Conservation (phyloP, 306 rosid genomes). For the Oemleria cerasiformis region DNA sequence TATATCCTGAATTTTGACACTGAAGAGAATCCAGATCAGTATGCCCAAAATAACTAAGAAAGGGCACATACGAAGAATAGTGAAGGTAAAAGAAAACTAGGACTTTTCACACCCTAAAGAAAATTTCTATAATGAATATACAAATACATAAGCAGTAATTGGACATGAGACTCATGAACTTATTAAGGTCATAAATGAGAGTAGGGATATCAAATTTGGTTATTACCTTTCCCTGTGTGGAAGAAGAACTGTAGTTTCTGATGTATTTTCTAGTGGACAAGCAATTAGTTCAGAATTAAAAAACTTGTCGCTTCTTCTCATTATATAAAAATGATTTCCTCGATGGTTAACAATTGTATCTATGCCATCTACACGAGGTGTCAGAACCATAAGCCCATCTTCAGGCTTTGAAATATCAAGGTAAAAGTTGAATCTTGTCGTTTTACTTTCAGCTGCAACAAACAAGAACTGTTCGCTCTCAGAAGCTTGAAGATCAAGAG, state of each 20-base stretch:
- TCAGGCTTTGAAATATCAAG: constrained; percentile 74
- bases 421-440: constrained; percentile 81
- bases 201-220: not conserved
- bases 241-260: constrained; percentile 64
- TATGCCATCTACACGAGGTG: constrained; percentile 74
- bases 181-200: not conserved
- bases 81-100: not conserved
- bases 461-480: constrained; percentile 85
- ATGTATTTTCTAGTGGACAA: constrained; percentile 58
- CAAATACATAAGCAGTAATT: constrained; percentile 8
- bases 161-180: not conserved
- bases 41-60: constrained; percentile 33
- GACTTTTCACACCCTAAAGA: not conserved
- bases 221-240: constrained; percentile 87
- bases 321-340: constrained; percentile 75
- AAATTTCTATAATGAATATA: not conserved
- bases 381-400: constrained; percentile 67
- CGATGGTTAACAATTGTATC: constrained; percentile 79
- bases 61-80: constrained; percentile 1
- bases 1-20: constrained; percentile 79
- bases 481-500: constrained; percentile 68
- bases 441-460: constrained; percentile 82
- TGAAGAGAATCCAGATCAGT: constrained; percentile 37
- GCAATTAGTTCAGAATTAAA: constrained; percentile 87
- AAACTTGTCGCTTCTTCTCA: constrained; percentile 64